Conservation (phyloP, 148 eudicot genomes). For the Drosera capensis region DNA sequence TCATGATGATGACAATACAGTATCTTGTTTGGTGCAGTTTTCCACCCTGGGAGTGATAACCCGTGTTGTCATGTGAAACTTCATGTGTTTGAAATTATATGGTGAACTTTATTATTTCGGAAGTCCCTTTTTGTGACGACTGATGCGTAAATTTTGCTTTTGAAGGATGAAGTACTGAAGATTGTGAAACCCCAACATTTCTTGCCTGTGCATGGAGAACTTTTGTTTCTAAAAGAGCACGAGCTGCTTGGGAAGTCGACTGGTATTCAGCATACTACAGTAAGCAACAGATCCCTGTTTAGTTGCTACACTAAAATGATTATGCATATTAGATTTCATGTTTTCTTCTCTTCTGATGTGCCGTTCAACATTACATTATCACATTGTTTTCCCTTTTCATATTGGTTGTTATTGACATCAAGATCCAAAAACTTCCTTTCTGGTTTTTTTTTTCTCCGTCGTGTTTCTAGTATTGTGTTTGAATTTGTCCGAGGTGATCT, state of each 20-base stretch:
- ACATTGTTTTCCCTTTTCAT: no score
- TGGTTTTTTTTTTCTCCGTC: neutral
- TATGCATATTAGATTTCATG: no score
- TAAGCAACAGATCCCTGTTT: slow-evolving; percentile 25
- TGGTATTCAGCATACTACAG: slow-evolving; percentile 80
- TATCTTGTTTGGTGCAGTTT: no score
- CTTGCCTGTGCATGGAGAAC: slow-evolving; percentile 93
- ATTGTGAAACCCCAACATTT: slow-evolving; percentile 99
- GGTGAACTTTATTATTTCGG: no score
- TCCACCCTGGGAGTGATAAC: no score
- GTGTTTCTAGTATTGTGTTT: neutral
- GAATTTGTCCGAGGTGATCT: no score
- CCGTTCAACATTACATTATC: neutral
- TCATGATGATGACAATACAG: no score
- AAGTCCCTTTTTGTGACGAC: neutral
- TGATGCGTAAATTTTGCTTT: slow-evolving; percentile 6
- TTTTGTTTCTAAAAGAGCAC: slow-evolving; percentile 89
- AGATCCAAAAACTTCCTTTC: neutral
- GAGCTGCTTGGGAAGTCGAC: slow-evolving; percentile 89
- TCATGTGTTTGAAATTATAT: no score
- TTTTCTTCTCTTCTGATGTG: no score
- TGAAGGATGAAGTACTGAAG: slow-evolving; percentile 77
- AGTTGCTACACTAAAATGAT: no score
- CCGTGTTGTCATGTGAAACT: no score
- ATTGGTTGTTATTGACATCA: no score